phyloP scores from a whole-genome alignment of 345 rosid genomes.

The Iberis pinnata region DNA sequence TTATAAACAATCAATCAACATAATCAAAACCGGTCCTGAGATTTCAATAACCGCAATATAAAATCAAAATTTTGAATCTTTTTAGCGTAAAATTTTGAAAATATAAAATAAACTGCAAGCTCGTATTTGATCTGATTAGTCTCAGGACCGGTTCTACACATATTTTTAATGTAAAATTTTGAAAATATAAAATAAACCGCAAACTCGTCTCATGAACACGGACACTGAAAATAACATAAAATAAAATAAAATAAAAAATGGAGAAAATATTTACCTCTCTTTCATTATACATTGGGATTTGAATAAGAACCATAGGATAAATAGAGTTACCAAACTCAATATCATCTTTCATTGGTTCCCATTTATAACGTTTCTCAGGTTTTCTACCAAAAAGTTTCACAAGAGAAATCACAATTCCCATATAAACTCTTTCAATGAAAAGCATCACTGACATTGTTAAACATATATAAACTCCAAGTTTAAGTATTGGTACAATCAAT shows the following conservation, averaged over 20 bases:
- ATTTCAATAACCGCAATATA: no score
- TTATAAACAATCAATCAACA: neutral
- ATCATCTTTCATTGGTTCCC: conserved; percentile 82
- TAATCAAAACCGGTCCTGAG: no score
- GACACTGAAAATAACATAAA: no score
- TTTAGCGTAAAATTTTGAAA: no score
- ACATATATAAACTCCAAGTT: conserved; percentile 55
- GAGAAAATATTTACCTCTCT: conserved; percentile 50
- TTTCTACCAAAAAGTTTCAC: conserved; percentile 69
- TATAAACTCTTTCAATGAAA: conserved; percentile 76
- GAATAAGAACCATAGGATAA: conserved; percentile 87
- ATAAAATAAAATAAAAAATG: neutral
- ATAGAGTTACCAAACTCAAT: conserved; percentile 70
- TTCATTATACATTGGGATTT: conserved; percentile 98
- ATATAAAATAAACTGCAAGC: no score
- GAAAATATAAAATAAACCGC: no score
- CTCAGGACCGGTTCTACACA: no score
- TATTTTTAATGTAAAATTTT: no score
- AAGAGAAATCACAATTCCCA: conserved; percentile 61
- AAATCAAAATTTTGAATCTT: no score
- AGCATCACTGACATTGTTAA: conserved; percentile 84
- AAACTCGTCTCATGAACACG: no score
- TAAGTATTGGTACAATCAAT: conserved; percentile 66
- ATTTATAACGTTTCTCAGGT: conserved; percentile 74
- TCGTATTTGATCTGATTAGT: no score